Evolutionary conservation across 139 green algal genomes (phyloP), one percentile per base, ranked within the genome.

Genomic region (Chlorella vulgaris): DNA sequence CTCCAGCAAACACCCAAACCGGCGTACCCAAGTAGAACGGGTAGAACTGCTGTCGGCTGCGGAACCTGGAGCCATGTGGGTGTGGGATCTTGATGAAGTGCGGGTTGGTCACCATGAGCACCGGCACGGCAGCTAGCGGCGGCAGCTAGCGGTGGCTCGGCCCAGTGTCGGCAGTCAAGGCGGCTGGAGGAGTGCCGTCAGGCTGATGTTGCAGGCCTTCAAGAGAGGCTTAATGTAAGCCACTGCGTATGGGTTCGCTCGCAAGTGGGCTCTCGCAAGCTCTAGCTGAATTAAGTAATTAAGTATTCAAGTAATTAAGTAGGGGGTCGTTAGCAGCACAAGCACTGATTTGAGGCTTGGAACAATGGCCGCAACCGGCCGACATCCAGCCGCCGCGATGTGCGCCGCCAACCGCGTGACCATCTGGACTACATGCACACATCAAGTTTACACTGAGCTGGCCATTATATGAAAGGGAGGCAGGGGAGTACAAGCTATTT

Each of bases 11-110:
- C n/a, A n/a, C n/a, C n/a, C n/a, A n/a, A n/a, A n/a, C n/a, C n/a
- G n/a, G n/a, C n/a, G n/a, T 36, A 67, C 78, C 81, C 8, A 85
- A 71, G 40, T 85, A 85, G 31, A 82, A 85, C 0, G 55, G 61
- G 71, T 85, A 85, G 42, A 85, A 85, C 26, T 62, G 33, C 10
- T n/a, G 10, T 2, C 40, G 61, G 29, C 8, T 65, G 2, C 31
- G n/a, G 26, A 79, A 39, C 2, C 51, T 40, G 21, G 50, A 38
- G 10, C 39, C 28, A 3, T 22, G 15, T 1, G 43, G 63, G 76
- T 75, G 63, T 0, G 76, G 76, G 2, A 82, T 65, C 42, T 43
- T 62, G 19, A 36, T 40, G 35, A 68, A 75, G 13, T 61, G 43
- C 0, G 76, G 63, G 15, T 82, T 82, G 43, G 33, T 21, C 24